Percentiles rank a stretch among this genome's conserved stretches.
These are phyloP conservation scores for Blastobotrys arbuscula DNA, from an alignment of 1,139 yeast species.

Conservation along the genomic window DNA sequence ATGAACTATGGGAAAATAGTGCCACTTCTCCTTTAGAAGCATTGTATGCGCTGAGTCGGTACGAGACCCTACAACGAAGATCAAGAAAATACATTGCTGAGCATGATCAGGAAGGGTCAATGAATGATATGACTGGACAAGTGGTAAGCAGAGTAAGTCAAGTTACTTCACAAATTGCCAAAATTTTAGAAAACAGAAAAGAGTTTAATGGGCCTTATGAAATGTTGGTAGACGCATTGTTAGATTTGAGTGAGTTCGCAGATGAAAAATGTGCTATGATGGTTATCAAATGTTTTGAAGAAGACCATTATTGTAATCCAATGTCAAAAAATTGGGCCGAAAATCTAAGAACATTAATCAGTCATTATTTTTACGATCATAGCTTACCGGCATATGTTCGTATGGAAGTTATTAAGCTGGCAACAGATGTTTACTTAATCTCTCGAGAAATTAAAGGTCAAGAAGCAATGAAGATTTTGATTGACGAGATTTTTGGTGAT, in stretches of 20 bases:
- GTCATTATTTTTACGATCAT: constrained; percentile 41
- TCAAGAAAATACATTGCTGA: constrained; percentile 27
- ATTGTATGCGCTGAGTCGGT: constrained; percentile 23
- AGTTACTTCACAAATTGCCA: constrained; percentile 20
- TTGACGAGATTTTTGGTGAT: constrained; percentile 19
- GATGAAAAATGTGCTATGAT: constrained; percentile 38
- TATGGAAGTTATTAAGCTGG: constrained; percentile 39
- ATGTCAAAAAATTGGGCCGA: constrained; percentile 50
- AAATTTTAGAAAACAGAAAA: constrained; percentile 17
- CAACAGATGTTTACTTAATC: constrained; percentile 38
- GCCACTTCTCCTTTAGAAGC: constrained; percentile 41
- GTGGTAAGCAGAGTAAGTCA: constrained; percentile 19
- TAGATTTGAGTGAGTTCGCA: constrained; percentile 38
- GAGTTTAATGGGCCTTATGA: constrained; percentile 43
- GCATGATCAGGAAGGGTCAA: constrained; percentile 3
- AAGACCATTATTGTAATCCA: constrained; percentile 51
- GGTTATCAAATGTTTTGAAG: constrained; percentile 44
- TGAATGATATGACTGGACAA: constrained; percentile 11
- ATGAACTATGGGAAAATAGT: constrained; percentile 47
- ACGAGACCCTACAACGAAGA: constrained; percentile 36
- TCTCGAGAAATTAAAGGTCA: constrained; percentile 22
- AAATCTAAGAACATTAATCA: constrained; percentile 43
- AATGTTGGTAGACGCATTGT: constrained; percentile 41
- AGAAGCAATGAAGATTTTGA: constrained; percentile 19
- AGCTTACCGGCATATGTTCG: constrained; percentile 36